phyloP scores from a whole-genome alignment of 169 alveolate species.

The Eimeria acervulina region DNA sequence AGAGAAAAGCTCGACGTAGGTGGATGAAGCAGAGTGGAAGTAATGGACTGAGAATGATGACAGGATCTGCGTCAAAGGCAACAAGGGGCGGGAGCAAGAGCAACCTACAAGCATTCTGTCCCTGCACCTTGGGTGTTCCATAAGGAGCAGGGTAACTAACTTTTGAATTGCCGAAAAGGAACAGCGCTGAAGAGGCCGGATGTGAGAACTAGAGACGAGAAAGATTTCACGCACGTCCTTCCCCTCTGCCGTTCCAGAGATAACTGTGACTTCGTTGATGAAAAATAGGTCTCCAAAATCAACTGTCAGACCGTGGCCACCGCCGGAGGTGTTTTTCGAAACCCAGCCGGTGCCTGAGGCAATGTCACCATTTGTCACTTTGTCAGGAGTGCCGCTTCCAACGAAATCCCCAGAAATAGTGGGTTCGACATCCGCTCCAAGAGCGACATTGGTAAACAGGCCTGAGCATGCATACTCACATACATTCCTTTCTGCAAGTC shows the following conservation, averaged over 20 bases:
- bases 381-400: slow-evolving; percentile 67
- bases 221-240: slow-evolving; percentile 9
- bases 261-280: slow-evolving; percentile 48
- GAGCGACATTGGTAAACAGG: slow-evolving; percentile 27
- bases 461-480: slow-evolving; percentile 10
- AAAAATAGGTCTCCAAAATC: slow-evolving; percentile 55
- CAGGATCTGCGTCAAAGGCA: not conserved
- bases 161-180: too few relatives aligned
- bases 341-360: slow-evolving; percentile 65
- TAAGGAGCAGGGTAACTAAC: not conserved
- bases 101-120: not conserved
- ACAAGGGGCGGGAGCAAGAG: not conserved
- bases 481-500: not conserved
- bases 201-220: not conserved
- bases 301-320: slow-evolving; percentile 50
- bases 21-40: slow-evolving; percentile 53
- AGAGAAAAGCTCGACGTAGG: slow-evolving; percentile 24
- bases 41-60: slow-evolving; percentile 46
- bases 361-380: slow-evolving; percentile 52
- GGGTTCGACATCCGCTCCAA: not conserved
- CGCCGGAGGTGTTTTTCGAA: slow-evolving; percentile 26
- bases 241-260: slow-evolving; percentile 32
- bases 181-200: not conserved
- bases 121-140: not conserved
- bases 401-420: slow-evolving; percentile 42